phyloP scores from a whole-genome alignment of 139 green algal species.

The Micromonas commoda region DNA sequence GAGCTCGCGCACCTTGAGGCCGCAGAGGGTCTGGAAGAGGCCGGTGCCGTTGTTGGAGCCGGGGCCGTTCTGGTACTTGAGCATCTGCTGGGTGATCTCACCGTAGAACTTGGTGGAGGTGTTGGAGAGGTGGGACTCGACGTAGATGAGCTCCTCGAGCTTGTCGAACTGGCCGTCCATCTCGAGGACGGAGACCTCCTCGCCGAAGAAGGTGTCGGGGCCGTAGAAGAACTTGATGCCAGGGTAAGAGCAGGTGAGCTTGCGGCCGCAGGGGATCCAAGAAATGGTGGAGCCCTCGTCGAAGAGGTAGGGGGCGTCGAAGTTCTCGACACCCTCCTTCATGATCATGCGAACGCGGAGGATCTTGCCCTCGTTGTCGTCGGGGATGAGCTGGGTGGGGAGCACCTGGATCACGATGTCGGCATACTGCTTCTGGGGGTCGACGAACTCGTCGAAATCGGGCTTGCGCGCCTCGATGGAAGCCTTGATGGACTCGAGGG shows the following conservation, averaged over 20 bases:
- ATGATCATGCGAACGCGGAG: conserved; percentile 98
- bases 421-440: conserved; percentile 97
- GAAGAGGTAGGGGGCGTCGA: conserved; percentile 91
- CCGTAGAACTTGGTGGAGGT: conserved; percentile 95
- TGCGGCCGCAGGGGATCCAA: conserved; percentile 99
- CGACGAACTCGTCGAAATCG: conserved; percentile 98
- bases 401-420: conserved; percentile 98
- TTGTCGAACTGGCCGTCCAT: conserved; percentile 99
- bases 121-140: conserved; percentile 96
- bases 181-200: conserved; percentile 86
- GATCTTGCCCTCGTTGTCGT: conserved; percentile 97
- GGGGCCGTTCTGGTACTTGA: conserved; percentile 94
- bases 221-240: conserved; percentile 73
- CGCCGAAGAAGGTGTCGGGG: conserved; percentile 81
- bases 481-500: conserved; percentile 95
- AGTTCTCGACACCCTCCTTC: conserved; percentile 89
- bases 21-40: conserved; percentile 95
- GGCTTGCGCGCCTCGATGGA: conserved; percentile 96
- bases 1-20: conserved; percentile 94
- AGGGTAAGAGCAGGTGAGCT: conserved; percentile 99
- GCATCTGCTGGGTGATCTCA: conserved; percentile 99
- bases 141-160: conserved; percentile 99
- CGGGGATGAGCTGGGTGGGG: conserved; percentile 97
- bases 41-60: conserved; percentile 98
- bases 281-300: conserved; percentile 98